Percentiles rank a stretch among this genome's conserved stretches.
Conservation (phyloP, 495 filamentous ascomycete species). For the Letharia columbiana region DNA sequence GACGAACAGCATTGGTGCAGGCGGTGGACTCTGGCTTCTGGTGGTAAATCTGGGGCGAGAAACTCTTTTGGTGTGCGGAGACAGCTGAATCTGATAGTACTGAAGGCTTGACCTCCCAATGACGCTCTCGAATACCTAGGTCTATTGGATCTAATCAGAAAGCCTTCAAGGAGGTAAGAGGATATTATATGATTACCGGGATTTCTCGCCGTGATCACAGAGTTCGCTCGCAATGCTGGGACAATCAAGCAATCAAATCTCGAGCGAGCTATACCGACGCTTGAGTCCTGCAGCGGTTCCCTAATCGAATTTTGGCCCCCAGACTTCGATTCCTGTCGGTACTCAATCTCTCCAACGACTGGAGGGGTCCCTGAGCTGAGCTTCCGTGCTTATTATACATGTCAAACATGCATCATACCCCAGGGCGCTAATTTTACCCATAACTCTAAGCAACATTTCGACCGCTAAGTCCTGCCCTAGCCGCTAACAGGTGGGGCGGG, state of each 20-base stretch:
- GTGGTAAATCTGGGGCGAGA: background rate
- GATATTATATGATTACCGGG: background rate
- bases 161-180: background rate
- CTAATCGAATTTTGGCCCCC: background rate
- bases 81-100: background rate
- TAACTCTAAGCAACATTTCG: background rate
- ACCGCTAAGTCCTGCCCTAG: background rate
- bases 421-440: background rate
- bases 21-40: background rate
- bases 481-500: background rate
- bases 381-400: background rate
- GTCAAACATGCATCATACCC: background rate
- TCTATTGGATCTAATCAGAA: background rate
- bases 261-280: background rate
- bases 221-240: background rate
- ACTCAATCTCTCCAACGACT: background rate
- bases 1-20: background rate
- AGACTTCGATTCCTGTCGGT: background rate
- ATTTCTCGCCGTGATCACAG: background rate
- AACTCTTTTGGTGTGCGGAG: background rate
- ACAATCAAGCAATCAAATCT: background rate
- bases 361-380: background rate
- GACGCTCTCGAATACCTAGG: background rate
- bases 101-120: background rate
- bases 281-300: background rate